Percentiles rank a stretch among this genome's conserved stretches.
Evolutionary conservation across 345 rosid species (phyloP).

Genomic region (Murraya koenigii): DNA sequence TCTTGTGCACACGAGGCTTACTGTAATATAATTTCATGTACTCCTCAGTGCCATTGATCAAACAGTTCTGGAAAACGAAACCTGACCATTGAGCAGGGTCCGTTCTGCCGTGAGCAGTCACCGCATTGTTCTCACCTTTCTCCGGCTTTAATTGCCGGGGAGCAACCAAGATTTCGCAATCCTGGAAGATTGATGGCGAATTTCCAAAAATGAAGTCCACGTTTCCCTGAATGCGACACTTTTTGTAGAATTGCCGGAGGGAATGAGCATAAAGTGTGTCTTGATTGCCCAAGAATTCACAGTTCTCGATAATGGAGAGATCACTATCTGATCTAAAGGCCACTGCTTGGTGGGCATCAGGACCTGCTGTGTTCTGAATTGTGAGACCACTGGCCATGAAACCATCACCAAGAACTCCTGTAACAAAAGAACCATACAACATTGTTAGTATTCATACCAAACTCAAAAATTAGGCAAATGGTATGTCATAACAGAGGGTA

Average conservation of each 20-base stretch:
- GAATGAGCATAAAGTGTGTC: slow-evolving; percentile 86
- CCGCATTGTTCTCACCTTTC: slow-evolving; percentile 67
- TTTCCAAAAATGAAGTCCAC: slow-evolving; percentile 95
- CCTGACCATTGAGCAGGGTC: slow-evolving; percentile 85
- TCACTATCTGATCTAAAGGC: slow-evolving; percentile 93
- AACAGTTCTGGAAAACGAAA: slow-evolving; percentile 67
- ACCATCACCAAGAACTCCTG: slow-evolving; percentile 91
- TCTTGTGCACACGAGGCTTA: slow-evolving; percentile 65
- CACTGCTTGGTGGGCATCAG: slow-evolving; percentile 85
- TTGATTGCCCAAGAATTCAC: slow-evolving; percentile 89
- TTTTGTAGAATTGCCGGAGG: slow-evolving; percentile 84
- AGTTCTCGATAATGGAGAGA: slow-evolving; percentile 63
- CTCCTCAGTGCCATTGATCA: slow-evolving; percentile 71
- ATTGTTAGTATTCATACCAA: not conserved
- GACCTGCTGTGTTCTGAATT: slow-evolving; percentile 78
- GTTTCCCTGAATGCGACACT: slow-evolving; percentile 78
- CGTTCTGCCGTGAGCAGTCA: slow-evolving; percentile 86
- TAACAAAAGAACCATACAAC: not conserved
- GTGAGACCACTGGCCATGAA: slow-evolving; percentile 92
- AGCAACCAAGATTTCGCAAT: slow-evolving; percentile 55
- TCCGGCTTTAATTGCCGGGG: slow-evolving; percentile 71
- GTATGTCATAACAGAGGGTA: too few species aligned
- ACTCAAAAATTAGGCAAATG: not conserved
- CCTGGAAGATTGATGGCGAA: slow-evolving; percentile 74
- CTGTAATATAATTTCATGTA: slow-evolving; percentile 57